These are phyloP conservation scores for Acanthamoeba sp. DNA, from an alignment of 208 protist species.

Conservation along the genomic window DNA sequence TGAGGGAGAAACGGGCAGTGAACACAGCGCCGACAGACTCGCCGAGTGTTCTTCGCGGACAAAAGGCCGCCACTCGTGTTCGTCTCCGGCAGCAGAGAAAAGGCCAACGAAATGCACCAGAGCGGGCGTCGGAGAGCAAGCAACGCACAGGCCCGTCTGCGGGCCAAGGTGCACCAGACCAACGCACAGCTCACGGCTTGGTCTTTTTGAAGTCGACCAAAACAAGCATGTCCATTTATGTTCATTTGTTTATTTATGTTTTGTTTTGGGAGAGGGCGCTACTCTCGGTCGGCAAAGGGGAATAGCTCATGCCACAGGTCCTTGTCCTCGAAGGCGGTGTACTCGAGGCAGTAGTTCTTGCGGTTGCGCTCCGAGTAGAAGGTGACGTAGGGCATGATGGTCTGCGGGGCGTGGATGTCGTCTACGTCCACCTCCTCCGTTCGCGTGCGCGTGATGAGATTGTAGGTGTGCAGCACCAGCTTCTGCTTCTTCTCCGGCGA, in stretches of 20 bases:
- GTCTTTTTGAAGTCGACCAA: background rate
- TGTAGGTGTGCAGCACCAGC: conserved; percentile 54
- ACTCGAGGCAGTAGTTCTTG: conserved; percentile 61
- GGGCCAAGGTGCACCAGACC: no score
- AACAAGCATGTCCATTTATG: background rate
- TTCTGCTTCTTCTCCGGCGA: background rate
- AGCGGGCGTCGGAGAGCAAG: no score
- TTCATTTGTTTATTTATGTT: background rate
- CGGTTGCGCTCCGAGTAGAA: conserved; percentile 42
- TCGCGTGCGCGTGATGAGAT: background rate
- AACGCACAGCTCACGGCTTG: no score
- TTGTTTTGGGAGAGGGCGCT: background rate
- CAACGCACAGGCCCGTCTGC: no score
- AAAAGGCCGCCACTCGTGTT: background rate
- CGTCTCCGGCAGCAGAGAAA: background rate
- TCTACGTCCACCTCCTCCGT: conserved; percentile 35
- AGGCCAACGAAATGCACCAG: background rate
- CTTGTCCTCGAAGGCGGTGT: conserved; percentile 51
- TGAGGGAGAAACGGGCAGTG: background rate
- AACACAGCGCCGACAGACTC: background rate
- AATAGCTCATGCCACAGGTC: conserved; percentile 31
- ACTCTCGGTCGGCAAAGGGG: conserved; percentile 14
- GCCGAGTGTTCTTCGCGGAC: no score
- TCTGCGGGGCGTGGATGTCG: conserved; percentile 25
- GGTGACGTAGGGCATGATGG: conserved; percentile 65